Evolutionary conservation across 2,329 filamentous ascomycete species (phyloP).

Genomic region (Chaetothyriales sp.): DNA sequence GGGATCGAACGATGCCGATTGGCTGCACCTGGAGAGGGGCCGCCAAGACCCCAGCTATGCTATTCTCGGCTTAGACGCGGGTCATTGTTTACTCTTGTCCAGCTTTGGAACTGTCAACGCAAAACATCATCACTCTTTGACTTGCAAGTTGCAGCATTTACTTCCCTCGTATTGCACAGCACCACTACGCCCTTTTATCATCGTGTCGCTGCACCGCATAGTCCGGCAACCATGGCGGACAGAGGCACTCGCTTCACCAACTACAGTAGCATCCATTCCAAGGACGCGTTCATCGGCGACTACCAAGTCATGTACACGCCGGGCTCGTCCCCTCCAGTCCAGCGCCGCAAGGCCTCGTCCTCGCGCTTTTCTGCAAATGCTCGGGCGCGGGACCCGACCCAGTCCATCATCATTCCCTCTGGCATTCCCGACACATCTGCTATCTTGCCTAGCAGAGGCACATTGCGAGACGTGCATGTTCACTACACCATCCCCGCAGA

Average conservation of each 20-base stretch:
- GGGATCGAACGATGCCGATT: not conserved
- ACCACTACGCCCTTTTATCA: not conserved
- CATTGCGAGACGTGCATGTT: conserved; percentile 13
- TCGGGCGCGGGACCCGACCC: conserved; percentile 10
- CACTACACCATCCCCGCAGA: conserved; percentile 16
- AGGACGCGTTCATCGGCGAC: conserved; percentile 16
- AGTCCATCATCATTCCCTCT: conserved; percentile 16
- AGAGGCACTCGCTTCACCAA: conserved; percentile 15
- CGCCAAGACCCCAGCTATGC: not conserved
- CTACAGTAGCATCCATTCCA: conserved; percentile 18
- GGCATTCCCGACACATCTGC: conserved; percentile 17
- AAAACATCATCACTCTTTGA: not conserved
- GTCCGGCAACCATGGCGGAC: conserved; percentile 8
- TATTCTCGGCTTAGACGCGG: not conserved
- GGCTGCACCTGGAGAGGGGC: not conserved
- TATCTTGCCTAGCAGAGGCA: conserved; percentile 15
- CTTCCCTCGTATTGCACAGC: not conserved
- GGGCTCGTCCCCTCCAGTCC: conserved; percentile 13
- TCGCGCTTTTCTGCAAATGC: conserved; percentile 12
- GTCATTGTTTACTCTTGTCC: not conserved
- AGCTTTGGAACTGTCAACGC: not conserved
- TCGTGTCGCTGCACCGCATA: not conserved
- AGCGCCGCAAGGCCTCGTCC: conserved; percentile 11
- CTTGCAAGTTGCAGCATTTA: not conserved
- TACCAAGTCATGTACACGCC: conserved; percentile 19